Evolutionary conservation across 163 green algal species (phyloP).

Genomic region (Chlamydomonas reinhardtii): DNA sequence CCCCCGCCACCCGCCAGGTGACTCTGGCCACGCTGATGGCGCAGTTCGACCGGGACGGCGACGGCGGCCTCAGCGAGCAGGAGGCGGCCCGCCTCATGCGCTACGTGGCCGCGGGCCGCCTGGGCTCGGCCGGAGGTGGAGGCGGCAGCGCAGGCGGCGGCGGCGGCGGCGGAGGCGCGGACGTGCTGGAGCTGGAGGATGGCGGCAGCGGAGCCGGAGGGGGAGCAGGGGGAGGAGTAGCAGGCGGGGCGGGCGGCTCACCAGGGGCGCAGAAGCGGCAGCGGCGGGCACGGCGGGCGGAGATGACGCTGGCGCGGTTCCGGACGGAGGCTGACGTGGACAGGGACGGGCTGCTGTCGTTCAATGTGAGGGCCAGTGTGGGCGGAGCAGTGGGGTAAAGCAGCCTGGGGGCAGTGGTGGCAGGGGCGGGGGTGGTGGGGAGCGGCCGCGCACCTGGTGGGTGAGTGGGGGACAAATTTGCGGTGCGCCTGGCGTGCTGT

Average conservation of each 20-base stretch:
- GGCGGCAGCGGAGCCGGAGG: too few species aligned
- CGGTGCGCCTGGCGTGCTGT: too few species aligned
- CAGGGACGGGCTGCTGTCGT: conserved; percentile 34
- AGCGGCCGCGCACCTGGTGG: too few species aligned
- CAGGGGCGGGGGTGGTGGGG: too few species aligned
- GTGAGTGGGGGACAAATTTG: too few species aligned
- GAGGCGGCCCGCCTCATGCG: conserved; percentile 43
- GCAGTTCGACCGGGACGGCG: conserved; percentile 50
- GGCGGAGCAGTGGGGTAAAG: neutral
- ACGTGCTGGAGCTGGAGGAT: too few species aligned
- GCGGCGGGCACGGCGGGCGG: neutral
- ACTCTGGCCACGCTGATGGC: conserved; percentile 11
- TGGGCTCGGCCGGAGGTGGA: neutral
- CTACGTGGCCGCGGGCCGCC: conserved; percentile 7
- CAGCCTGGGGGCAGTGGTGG: too few species aligned
- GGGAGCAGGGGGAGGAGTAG: too few species aligned
- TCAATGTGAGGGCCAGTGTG: conserved; percentile 1
- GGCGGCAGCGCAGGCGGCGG: neutral
- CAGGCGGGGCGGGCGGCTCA: too few species aligned
- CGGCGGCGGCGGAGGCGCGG: neutral
- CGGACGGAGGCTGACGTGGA: conserved; percentile 32
- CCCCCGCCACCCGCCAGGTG: neutral
- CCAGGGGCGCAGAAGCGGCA: too few species aligned
- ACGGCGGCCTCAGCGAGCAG: conserved; percentile 11
- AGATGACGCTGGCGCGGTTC: conserved; percentile 29